Evolutionary conservation across 164 flowering plant species (phyloP), one percentile per base, ranked within the genome.

Genomic region (Euptelea pleiosperma): DNA sequence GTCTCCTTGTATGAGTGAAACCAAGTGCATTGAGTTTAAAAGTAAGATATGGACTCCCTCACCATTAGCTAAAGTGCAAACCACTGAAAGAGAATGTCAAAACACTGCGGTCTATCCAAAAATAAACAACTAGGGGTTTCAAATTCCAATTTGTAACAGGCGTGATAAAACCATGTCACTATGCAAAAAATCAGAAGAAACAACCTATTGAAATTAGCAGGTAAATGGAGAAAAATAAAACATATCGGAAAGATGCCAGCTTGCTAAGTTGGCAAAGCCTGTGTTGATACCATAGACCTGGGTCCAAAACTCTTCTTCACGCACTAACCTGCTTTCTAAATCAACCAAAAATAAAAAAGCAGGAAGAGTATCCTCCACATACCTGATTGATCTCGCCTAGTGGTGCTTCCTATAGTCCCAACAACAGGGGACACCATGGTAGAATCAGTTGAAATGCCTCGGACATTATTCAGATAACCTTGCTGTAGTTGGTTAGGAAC

Each of bases 371-470:
- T 43, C 26, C 9, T 9, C 26, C 14, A 53, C n/a, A 14, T 44
- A 62, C 66, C 59, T 62, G 60, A 46, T 11, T 29, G 55, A 51
- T 30, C 9, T 29, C n/a, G n/a, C 31, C 14, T 14, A n/a, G 3
- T 16, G 26, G 34, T 54, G 47, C 50, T 35, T 45, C 29, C 10
- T 26, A 21, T 15, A 11, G 51, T 14, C 49, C 48, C 33, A 48
- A 35, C 48, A 37, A 19, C 6, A 8, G 35, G 66, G 19, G 36
- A 14, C 54, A 24, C 54, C 21, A 14, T 46, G 37, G 60, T 45
- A 51, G 30, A 22, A 9, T 16, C 30, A 33, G 9, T 25, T 5
- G 24, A 35, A 24, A 16, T n/a, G 22, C 37, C 18, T 45, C n/a
- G 3, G 24, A 26, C 11, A 18, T 19, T 45, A 45, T 28, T 19